These are phyloP conservation scores for Pythium folliculosum DNA, from an alignment of 352 stramenopile genomes.

Conservation along the genomic window DNA sequence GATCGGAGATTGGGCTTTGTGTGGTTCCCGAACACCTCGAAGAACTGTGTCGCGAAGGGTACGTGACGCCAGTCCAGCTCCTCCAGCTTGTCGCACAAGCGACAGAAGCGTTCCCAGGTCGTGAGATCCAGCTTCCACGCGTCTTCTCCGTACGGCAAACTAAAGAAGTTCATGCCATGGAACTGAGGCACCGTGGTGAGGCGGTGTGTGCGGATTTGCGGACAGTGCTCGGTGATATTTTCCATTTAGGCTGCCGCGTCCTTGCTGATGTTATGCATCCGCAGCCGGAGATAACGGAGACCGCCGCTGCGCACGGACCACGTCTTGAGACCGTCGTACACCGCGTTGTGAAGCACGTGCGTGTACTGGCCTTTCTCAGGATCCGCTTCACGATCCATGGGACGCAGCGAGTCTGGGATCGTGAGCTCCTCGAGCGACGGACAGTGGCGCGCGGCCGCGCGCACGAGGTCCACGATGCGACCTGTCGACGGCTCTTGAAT, in stretches of 20 bases:
- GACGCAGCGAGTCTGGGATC: background rate
- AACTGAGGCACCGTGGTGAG: no score
- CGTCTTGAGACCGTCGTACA: background rate
- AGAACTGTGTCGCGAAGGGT: background rate
- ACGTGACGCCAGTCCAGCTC: background rate
- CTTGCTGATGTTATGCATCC: constrained; percentile 1
- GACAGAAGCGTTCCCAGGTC: background rate
- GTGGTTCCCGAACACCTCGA: background rate
- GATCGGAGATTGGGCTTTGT: background rate
- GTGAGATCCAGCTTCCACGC: background rate
- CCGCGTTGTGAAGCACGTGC: background rate
- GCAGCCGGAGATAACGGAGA: background rate
- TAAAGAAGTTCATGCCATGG: no score
- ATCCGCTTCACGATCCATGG: no score
- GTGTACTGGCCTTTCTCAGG: background rate
- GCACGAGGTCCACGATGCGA: background rate
- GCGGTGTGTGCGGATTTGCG: background rate
- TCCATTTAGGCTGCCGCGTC: background rate
- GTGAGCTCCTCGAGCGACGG: background rate
- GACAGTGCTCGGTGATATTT: background rate
- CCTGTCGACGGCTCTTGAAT: background rate
- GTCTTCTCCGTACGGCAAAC: no score
- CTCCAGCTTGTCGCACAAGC: background rate
- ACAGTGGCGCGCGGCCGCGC: background rate
- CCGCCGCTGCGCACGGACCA: background rate